These are phyloP conservation scores for Leucocoprinus leucothites DNA, from an alignment of 768 basidiomycete genomes.

Conservation along the genomic window DNA sequence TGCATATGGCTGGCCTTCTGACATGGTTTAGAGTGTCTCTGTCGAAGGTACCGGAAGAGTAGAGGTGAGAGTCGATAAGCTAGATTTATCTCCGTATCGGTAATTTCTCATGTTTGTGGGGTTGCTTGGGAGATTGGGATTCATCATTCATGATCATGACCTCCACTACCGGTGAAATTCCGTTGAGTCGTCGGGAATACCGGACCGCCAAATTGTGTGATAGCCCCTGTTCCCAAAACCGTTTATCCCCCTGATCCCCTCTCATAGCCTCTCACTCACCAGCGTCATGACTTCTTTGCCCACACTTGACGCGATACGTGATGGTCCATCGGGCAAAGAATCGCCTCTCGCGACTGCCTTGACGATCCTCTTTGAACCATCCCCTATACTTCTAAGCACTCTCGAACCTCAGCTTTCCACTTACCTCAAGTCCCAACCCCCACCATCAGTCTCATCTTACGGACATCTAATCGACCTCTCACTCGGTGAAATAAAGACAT, in stretches of 20 bases:
- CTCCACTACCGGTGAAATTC: constrained; percentile 13
- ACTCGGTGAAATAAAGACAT: constrained; percentile 45
- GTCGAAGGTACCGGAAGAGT: constrained; percentile 3
- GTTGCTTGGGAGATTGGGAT: not conserved
- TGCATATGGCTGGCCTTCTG: constrained; percentile 31
- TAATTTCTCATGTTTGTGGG: not conserved
- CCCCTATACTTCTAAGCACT: constrained; percentile 47
- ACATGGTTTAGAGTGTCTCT: constrained; percentile 22
- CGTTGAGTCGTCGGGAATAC: constrained; percentile 14
- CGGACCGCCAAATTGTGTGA: not conserved
- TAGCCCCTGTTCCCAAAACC: constrained; percentile 7
- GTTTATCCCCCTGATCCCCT: not conserved
- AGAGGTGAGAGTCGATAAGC: not conserved
- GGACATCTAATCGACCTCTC: constrained; percentile 53
- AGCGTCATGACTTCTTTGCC: constrained; percentile 29
- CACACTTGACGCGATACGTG: constrained; percentile 28
- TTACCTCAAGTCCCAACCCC: constrained; percentile 22
- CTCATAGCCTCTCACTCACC: not conserved
- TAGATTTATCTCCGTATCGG: not conserved
- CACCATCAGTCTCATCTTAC: constrained; percentile 41
- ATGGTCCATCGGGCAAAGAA: constrained; percentile 24
- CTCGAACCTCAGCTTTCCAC: constrained; percentile 53
- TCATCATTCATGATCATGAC: too few species aligned
- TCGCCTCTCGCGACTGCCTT: constrained; percentile 36
- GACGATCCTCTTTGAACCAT: constrained; percentile 57